Percentiles rank a stretch among this genome's conserved stretches.
Conservation (phyloP, 345 rosid genomes). For the Stellera chamaejasme region DNA sequence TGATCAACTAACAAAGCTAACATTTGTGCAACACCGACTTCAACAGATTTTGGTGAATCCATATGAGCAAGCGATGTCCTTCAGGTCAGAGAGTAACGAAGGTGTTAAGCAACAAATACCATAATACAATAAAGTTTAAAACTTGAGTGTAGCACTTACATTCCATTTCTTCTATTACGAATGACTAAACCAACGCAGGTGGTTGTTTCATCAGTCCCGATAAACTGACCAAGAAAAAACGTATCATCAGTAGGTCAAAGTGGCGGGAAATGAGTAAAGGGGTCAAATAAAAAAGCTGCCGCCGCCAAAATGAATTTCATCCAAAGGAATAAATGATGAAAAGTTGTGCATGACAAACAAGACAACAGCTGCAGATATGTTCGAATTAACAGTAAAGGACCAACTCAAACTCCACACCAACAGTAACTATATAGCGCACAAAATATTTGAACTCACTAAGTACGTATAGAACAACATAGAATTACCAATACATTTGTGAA, state of each 20-base stretch:
- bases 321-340: neutral
- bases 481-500: neutral
- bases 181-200: constrained; percentile 77
- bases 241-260: neutral
- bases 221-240: constrained; percentile 30
- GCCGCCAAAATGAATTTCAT: too few species aligned
- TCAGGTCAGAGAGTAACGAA: constrained; percentile 16
- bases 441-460: neutral
- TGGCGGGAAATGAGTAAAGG: neutral
- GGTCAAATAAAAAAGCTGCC: neutral
- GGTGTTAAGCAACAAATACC: neutral
- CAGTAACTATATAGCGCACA: neutral
- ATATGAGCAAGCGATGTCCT: constrained; percentile 88
- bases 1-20: constrained; percentile 35
- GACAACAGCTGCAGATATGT: neutral
- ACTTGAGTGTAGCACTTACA: constrained; percentile 35
- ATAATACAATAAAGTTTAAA: neutral
- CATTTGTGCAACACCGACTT: constrained; percentile 66
- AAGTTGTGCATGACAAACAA: neutral
- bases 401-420: neutral
- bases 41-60: constrained; percentile 62
- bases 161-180: constrained; percentile 56
- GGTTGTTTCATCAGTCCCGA: constrained; percentile 89
- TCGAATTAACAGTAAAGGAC: neutral
- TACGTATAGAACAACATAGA: neutral